Percentiles rank a stretch among this genome's conserved stretches.
phyloP scores from a whole-genome alignment of 306 rosid genomes.

The Vicia villosa region DNA sequence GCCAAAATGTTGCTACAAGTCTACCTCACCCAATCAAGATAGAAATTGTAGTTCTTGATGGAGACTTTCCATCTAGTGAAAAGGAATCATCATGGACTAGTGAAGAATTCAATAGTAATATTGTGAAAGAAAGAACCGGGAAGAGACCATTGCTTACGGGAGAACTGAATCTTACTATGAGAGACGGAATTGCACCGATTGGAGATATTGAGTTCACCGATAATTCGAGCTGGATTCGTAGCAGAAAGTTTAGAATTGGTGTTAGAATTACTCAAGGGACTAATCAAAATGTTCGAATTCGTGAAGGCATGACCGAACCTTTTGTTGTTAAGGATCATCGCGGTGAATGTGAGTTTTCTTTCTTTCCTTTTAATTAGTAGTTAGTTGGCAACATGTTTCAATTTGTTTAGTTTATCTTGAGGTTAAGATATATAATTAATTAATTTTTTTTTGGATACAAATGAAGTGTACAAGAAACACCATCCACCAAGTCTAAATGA shows the following conservation, averaged over 20 bases:
- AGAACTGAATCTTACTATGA: slow-evolving; percentile 55
- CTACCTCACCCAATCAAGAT: slow-evolving; percentile 54
- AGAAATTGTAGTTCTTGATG: slow-evolving; percentile 78
- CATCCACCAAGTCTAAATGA: slow-evolving; percentile 80
- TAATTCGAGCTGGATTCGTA: slow-evolving; percentile 85
- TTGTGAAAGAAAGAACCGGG: slow-evolving; percentile 75
- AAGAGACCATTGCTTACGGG: slow-evolving; percentile 81
- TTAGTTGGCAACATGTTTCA: neutral
- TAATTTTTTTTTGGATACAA: neutral
- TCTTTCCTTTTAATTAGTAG: neutral
- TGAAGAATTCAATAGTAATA: slow-evolving; percentile 55
- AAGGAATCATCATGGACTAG: slow-evolving; percentile 49
- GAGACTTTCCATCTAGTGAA: slow-evolving; percentile 59
- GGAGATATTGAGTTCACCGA: slow-evolving; percentile 84
- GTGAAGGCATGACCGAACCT: slow-evolving; percentile 72
- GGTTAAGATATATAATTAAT: neutral
- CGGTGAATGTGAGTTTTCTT: slow-evolving; percentile 78
- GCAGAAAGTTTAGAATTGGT: slow-evolving; percentile 73
- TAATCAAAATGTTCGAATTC: slow-evolving; percentile 45
- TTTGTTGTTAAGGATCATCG: slow-evolving; percentile 91
- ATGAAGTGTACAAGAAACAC: slow-evolving; percentile 87
- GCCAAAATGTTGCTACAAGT: slow-evolving; percentile 38
- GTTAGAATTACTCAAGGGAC: slow-evolving; percentile 51
- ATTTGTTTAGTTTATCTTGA: neutral
- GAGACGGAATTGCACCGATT: slow-evolving; percentile 55